Base-by-base conservation (phyloP, 176 grass and related monocot genomes). In the Triticum timopheevii region DNA sequence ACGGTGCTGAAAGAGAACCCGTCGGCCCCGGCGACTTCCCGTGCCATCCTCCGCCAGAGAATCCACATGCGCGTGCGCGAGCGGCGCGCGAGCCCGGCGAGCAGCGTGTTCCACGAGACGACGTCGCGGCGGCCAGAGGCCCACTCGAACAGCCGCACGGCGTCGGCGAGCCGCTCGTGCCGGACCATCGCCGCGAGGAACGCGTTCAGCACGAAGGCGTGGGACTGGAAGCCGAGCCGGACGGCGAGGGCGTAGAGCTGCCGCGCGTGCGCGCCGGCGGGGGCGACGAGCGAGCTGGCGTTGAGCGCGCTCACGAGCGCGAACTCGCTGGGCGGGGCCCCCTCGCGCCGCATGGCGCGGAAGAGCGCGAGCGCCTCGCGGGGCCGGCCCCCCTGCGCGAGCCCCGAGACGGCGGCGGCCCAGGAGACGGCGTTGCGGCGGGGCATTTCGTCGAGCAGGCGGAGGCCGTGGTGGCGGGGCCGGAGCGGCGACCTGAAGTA, bases 51-150 rank as follows among this genome's bases (percentile, higher is more conserved):
- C 23, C 84, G 85, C 93, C 93, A 95, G 8, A 95, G 89, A 3
- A 27, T 65, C 88, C 93, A 95, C 22, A 84, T 35, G 3, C 79
- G 59, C 25, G 15, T 7, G 39, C 58, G 65, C 6, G 88, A 92
- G 33, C 56, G 80, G 64, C 52, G 90, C 49, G 87, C 85, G 7
- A 87, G 79, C 25, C 86, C 93, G 0, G 86, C 50, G 3, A 95
- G 88, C 72, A 95, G 87, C 20, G 88, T 88, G 90, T 95, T 95
- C 90, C 93, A 95, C 2, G 88, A 87, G 22, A 92, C 90, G 47
- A 65, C 70, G 82, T 95, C 90, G 22, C 56, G 84, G 63, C 1
- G 25, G 19, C 10, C 7, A 12, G 63, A 42, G 2, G 69, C 69
- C 17, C 69, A 71, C 8, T 71, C 83, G 27, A 95, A 92, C 80